Evolutionary conservation across 1,139 yeast genomes (phyloP).

Genomic region (Arxiozyma telluris): DNA sequence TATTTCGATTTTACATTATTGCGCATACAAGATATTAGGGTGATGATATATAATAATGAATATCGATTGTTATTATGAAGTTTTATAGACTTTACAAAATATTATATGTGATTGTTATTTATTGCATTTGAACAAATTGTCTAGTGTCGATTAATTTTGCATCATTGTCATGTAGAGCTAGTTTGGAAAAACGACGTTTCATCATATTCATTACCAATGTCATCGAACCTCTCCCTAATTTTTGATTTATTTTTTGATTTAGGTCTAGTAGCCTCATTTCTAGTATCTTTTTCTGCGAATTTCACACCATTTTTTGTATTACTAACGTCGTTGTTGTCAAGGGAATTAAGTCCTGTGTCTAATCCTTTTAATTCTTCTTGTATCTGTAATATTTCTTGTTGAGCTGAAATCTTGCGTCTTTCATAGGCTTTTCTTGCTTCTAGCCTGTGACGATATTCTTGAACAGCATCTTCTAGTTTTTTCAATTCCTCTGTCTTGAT

Average conservation of each 20-base stretch:
- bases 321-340: background rate
- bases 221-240: background rate
- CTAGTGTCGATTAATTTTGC: background rate
- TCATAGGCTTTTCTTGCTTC: conserved; percentile 26
- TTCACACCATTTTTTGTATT: background rate
- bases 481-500: conserved; percentile 26
- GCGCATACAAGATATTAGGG: background rate
- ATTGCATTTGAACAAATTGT: too few species aligned
- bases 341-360: background rate
- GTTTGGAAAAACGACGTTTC: background rate
- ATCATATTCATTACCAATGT: background rate
- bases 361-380: conserved; percentile 6
- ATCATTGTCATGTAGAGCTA: background rate
- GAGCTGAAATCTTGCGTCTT: conserved; percentile 24
- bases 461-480: conserved; percentile 25
- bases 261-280: background rate
- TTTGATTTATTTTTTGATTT: background rate
- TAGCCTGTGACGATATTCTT: conserved; percentile 20
- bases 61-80: background rate
- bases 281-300: background rate
- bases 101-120: background rate
- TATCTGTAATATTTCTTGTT: conserved; percentile 23
- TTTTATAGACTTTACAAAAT: too few species aligned
- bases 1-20: too few species aligned
- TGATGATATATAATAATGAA: too few species aligned